Evolutionary conservation across 768 basidiomycete species (phyloP).

Genomic region (Suillus occidentalis): DNA sequence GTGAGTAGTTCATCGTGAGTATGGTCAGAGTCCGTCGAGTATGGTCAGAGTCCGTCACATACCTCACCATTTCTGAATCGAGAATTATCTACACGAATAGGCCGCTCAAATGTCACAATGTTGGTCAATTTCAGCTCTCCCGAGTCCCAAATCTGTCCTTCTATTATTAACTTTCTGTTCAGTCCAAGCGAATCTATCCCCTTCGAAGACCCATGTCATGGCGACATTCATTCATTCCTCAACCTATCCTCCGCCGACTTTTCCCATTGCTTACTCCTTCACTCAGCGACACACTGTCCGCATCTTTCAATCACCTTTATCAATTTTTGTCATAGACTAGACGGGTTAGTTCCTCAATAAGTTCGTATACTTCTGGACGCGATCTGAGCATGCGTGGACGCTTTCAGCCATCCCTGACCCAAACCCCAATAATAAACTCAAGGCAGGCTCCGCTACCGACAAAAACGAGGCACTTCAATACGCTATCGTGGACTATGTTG

Average conservation of each 20-base stretch:
- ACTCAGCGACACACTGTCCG: constrained; percentile 23
- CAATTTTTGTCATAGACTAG: constrained; percentile 27
- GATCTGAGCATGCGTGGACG: constrained; percentile 4
- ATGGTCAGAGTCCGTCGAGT: background rate
- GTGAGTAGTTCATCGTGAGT: background rate
- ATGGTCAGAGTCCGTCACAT: background rate
- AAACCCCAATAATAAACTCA: background rate
- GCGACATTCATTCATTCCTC: background rate
- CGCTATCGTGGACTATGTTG: constrained; percentile 27
- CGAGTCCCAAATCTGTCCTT: background rate
- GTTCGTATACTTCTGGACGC: constrained; percentile 33
- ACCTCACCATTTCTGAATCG: background rate
- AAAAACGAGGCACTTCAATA: constrained; percentile 23
- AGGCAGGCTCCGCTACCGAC: constrained; percentile 1
- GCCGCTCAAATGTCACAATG: background rate
- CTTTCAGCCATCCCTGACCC: constrained; percentile 19
- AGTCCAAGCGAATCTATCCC: constrained; percentile 7
- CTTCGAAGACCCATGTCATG: constrained; percentile 4
- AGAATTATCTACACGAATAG: background rate
- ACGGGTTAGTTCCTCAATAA: constrained; percentile 31
- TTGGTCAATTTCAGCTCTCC: background rate
- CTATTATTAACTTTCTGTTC: background rate
- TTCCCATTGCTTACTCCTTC: constrained; percentile 7
- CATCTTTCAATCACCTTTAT: constrained; percentile 36
- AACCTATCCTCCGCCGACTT: background rate